Base-by-base conservation (phyloP, 2,329 filamentous ascomycete species). In the Diaporthe nobilis region DNA sequence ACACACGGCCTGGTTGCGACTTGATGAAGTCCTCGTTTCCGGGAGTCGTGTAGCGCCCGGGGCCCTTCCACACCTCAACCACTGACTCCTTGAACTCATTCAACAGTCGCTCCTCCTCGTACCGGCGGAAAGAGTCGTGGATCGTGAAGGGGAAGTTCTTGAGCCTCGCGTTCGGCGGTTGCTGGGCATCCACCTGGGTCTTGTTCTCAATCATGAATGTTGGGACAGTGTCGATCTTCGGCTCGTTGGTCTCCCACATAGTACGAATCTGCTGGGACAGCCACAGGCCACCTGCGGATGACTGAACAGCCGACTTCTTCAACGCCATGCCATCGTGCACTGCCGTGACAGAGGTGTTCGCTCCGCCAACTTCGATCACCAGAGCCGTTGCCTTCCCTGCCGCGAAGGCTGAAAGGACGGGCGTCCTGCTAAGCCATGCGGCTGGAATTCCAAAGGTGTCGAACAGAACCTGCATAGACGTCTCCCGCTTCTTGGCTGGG, bases 61-160 rank as follows among this genome's bases (percentile, higher is more conserved):
- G 94, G 0, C 95, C 95, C 37, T 92, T 91, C 96, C 97, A 99
- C 20, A 96, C 92, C 85, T 98, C 95, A 39, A 98, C 95, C 22
- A 98, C 95, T 25, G 94, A 97, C 86, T 99, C 97, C 87, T 99
- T 99, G 90, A 98, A 99, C 83, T 98, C 95, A 51, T 95, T 95
- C 75, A 99, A 87, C 57, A 98, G 93, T 72, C 96, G 94, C 84
- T 98, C 97, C 87, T 99, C 96, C 85, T 98, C 93, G 78, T 96
- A 93, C 25, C 89, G 87, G 76, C 94, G 92, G 90, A 96, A 98
- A 1, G 94, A 95, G 39, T 91, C 89, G 79, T 86, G 84, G 77
- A 93, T 87, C 80, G 90, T 81, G 83, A 88, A 88, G 82, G 88
- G 84, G 82, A 95, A 98, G 53, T 90, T 90, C 80, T 92, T 93